These are phyloP conservation scores for Eucalyptus guilfoylei DNA, from an alignment of 345 rosid species.

Conservation along the genomic window DNA sequence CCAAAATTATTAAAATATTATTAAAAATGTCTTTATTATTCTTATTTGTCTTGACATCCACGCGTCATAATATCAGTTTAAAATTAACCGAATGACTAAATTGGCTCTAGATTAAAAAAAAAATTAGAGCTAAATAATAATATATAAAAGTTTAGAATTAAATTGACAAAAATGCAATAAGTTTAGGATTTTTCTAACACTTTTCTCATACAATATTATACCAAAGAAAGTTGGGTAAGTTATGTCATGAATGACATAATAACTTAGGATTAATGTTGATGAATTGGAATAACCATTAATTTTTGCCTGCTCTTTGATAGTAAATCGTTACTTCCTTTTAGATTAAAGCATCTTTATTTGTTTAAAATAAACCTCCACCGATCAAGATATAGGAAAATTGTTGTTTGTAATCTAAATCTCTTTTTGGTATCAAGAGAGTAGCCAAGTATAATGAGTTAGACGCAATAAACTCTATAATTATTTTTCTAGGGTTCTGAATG, in stretches of 20 bases:
- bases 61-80: fast-evolving
- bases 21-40: too few relatives aligned
- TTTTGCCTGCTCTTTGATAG: too few relatives aligned
- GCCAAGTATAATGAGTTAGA: not conserved
- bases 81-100: too few relatives aligned
- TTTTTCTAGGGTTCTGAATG: not conserved
- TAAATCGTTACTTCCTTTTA: not conserved
- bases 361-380: not conserved
- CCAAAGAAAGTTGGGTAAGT: not conserved
- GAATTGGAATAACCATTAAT: not conserved
- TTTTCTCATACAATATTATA: too few relatives aligned
- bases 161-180: too few relatives aligned
- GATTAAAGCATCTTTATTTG: too few relatives aligned
- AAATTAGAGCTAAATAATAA: too few relatives aligned
- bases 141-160: too few relatives aligned
- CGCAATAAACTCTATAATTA: too few relatives aligned
- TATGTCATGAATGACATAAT: not conserved
- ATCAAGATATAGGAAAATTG: not conserved
- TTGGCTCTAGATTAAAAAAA: too few relatives aligned
- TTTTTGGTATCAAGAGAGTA: not conserved
- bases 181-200: too few relatives aligned
- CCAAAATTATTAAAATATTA: too few relatives aligned
- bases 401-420: not conserved
- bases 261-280: not conserved
- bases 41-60: fast-evolving